Conservation (phyloP, 306 rosid genomes). For the Corylus heterophylla region DNA sequence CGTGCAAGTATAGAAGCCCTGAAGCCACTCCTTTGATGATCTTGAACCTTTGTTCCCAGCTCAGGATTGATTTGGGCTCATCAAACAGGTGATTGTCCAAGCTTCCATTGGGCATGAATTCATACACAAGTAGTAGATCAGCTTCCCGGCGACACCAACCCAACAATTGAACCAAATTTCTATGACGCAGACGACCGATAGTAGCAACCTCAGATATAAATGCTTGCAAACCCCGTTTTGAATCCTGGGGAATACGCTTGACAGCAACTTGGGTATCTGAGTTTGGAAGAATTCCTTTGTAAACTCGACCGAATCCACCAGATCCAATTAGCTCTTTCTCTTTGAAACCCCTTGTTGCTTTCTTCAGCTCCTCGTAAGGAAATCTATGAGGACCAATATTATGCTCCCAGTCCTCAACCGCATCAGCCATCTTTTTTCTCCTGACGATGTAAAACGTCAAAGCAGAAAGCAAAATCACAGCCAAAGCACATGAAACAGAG, state of each 20-base stretch:
- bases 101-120: slow-evolving; percentile 63
- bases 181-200: slow-evolving; percentile 57
- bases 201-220: slow-evolving; percentile 55
- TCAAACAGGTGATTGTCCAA: slow-evolving; percentile 57
- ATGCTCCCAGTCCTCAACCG: slow-evolving; percentile 58
- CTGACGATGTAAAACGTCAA: slow-evolving; percentile 24
- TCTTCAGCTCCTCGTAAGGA: slow-evolving; percentile 45
- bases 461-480: neutral
- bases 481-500: slow-evolving; percentile 8
- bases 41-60: slow-evolving; percentile 58
- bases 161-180: slow-evolving; percentile 53
- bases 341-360: slow-evolving; percentile 51
- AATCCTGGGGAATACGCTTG: slow-evolving; percentile 54
- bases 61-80: slow-evolving; percentile 26
- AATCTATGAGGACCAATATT: slow-evolving; percentile 65
- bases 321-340: slow-evolving; percentile 58
- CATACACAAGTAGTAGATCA: slow-evolving; percentile 51
- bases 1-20: slow-evolving; percentile 55
- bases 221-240: slow-evolving; percentile 55
- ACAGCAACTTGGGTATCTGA: slow-evolving; percentile 47
- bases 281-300: slow-evolving; percentile 45
- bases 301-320: slow-evolving; percentile 65
- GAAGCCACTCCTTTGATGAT: slow-evolving; percentile 57
- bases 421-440: slow-evolving; percentile 36
- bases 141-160: slow-evolving; percentile 60